A percentile compares a stretch with the other conserved stretches of the same genome.
These are phyloP conservation scores for Pelargonium fulgidum DNA, from an alignment of 441 rosid genomes.

Conservation along the genomic window DNA sequence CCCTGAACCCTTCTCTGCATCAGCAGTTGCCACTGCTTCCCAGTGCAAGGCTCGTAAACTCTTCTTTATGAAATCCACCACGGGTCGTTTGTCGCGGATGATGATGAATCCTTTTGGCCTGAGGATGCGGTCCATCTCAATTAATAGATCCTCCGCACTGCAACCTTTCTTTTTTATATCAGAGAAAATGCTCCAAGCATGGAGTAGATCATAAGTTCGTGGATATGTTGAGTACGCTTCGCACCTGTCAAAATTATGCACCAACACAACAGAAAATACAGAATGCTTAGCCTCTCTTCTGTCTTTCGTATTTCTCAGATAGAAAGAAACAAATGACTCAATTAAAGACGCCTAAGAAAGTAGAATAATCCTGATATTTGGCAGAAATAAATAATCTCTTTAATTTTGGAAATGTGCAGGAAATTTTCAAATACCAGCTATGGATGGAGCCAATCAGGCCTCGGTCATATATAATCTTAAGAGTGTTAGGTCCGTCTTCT, in stretches of 20 bases:
- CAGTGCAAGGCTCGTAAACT: constrained; percentile 69
- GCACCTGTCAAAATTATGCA: constrained; percentile 45
- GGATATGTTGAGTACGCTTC: constrained; percentile 91
- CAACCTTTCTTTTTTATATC: constrained; percentile 76
- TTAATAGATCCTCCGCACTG: constrained; percentile 65
- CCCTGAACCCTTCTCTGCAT: constrained; percentile 35
- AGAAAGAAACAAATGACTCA: too few species aligned
- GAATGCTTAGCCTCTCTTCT: too few species aligned
- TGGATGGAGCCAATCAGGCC: constrained; percentile 82
- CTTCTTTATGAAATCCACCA: constrained; percentile 62
- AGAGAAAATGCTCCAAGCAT: constrained; percentile 75
- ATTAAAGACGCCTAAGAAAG: not conserved
- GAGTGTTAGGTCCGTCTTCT: constrained; percentile 80
- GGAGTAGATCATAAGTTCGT: constrained; percentile 87
- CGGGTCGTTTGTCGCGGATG: constrained; percentile 58
- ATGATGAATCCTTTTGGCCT: constrained; percentile 81
- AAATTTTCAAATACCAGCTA: constrained; percentile 44
- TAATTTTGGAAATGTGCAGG: not conserved
- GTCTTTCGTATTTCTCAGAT: too few species aligned
- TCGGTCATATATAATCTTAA: constrained; percentile 87
- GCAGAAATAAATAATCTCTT: not conserved
- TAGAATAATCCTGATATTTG: not conserved
- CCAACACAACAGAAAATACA: too few species aligned
- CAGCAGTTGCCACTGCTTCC: constrained; percentile 65
- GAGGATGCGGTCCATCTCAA: constrained; percentile 91